Evolutionary conservation across 192 early-diverging fungal species (phyloP), one percentile per base, ranked within the genome.

Genomic region (Kappamyces sp.): DNA sequence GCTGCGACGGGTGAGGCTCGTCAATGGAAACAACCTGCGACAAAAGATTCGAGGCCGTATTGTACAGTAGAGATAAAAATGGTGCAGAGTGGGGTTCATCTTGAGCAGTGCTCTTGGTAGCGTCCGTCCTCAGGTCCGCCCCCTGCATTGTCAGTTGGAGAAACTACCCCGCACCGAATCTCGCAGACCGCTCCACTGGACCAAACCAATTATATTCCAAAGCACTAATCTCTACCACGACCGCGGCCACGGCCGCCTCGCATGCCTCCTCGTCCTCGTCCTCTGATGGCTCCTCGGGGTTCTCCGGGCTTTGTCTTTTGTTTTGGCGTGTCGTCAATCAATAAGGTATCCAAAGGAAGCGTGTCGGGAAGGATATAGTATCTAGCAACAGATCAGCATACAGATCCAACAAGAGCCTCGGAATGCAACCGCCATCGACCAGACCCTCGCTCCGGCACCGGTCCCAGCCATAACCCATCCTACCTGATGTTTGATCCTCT

Each of bases 291-390:
- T 22, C 11, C 36, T 60, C 68, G 78, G 75, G 70, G 31, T 88
- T 85, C 63, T 79, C 84, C 77, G 88, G 91, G 42, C 70, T 90
- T 92, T n/a, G 82, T 80, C 75, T 95, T 96, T 65, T 83, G 74
- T 71, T 94, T 97, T 50, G 89, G 91, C 55, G 90, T 75, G 61
- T 98, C 96, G 65, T 99, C 94, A 45, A 99, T 85, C 60, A 99
- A 72, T 60, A 98, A 77, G 37, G 94, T 96, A 60, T 99, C 96
- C 15, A 99, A 78, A 41, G 92, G 93, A 63, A 99, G 61, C 38
- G 86, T 89, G 59, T 96, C 94, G 39, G 96, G 96, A 63, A 99
- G 69, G 57, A 99, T 96, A 49, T 88, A 91, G 70, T 96, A 95
- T 11, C 78, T 22, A 22, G 22, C 22, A 22, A 22, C 22, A 22